Evolutionary conservation across 768 basidiomycete genomes (phyloP), one percentile per base, ranked within the genome.

Genomic region (Termitomyces sp.): DNA sequence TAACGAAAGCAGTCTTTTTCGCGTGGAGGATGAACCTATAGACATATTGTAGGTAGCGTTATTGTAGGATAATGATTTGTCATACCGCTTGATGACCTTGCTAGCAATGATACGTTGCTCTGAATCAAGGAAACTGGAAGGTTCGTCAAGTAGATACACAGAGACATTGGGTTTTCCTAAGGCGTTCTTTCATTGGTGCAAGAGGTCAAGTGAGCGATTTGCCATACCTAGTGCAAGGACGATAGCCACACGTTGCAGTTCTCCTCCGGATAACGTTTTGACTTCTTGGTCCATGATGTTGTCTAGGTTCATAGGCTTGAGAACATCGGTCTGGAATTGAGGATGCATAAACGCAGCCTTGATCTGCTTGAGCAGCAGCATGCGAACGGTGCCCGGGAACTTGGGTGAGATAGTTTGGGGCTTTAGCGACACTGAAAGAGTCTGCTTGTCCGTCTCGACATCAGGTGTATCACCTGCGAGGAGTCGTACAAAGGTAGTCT

Each of bases 31-130:
- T 92, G 74, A 96, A 98, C 48, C 89, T 90, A 44, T 13, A 7
- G 12, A 10, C 8, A 16, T 14, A 46, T 16, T 41, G 46, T 56
- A 8, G 42, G 31, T 36, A 46, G 22, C 10, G 22, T 31, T 0
- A 24, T 53, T 31, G 7, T 10, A 44, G 24, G 24, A 60, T 16
- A 32, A n/a, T 27, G 14, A 22, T 24, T 41, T 4, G 12, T 61
- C 78, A 41, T 65, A 89, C 84, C 96, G 87, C 74, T 99, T 98
- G 78, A 99, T 98, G 65, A 98, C 94, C 70, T 98, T 96, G 69
- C 88, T 88, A 18, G 96, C 92, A 62, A 95, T 92, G 70, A 99
- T 98, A 86, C 97, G 97, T 71, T 99, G 97, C 70, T 99, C 97
- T 32, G 96, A 98, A 69, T 99, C 97, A 65, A 99, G 78, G 87